These are phyloP conservation scores for Dictyostelium purpureum DNA, from an alignment of 78 protist species.

Conservation along the genomic window DNA sequence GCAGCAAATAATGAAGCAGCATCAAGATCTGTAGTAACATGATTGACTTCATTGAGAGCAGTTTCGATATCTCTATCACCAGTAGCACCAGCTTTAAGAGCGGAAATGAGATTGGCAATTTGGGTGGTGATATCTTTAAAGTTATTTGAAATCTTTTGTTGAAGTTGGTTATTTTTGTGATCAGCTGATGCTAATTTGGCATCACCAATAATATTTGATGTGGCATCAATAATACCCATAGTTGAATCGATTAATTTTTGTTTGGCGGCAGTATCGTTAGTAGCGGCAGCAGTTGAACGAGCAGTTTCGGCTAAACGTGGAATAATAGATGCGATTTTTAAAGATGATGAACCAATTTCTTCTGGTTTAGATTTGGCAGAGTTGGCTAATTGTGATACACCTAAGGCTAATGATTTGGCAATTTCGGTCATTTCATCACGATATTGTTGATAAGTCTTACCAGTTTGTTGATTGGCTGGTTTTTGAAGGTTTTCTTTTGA, in stretches of 20 bases:
- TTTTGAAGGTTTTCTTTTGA: constrained; percentile 55
- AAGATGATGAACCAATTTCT: constrained; percentile 62
- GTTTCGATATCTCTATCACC: constrained; percentile 70
- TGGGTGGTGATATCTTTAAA: constrained; percentile 74
- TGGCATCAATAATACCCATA: constrained; percentile 61
- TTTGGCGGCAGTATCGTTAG: constrained; percentile 55
- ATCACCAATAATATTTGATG: constrained; percentile 58
- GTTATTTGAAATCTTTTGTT: constrained; percentile 62
- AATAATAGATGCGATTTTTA: constrained; percentile 66
- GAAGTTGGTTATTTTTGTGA: constrained; percentile 49
- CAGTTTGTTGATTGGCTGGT: constrained; percentile 48
- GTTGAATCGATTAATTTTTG: constrained; percentile 65
- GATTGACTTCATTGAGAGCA: constrained; percentile 43
- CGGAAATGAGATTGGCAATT: constrained; percentile 55
- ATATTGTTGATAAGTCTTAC: constrained; percentile 76
- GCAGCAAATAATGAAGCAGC: constrained; percentile 81
- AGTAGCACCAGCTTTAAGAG: constrained; percentile 79
- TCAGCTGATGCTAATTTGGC: constrained; percentile 77
- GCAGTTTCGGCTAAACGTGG: constrained; percentile 71
- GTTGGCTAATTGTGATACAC: constrained; percentile 58
- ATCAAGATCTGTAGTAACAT: constrained; percentile 66
- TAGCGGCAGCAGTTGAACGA: constrained; percentile 74
- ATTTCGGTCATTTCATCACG: constrained; percentile 61
- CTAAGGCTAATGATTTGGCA: constrained; percentile 67
- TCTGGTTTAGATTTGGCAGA: constrained; percentile 78